Evolutionary conservation across 192 early-diverging fungal species (phyloP).

Genomic region (Gamsiella multidivaricata): DNA sequence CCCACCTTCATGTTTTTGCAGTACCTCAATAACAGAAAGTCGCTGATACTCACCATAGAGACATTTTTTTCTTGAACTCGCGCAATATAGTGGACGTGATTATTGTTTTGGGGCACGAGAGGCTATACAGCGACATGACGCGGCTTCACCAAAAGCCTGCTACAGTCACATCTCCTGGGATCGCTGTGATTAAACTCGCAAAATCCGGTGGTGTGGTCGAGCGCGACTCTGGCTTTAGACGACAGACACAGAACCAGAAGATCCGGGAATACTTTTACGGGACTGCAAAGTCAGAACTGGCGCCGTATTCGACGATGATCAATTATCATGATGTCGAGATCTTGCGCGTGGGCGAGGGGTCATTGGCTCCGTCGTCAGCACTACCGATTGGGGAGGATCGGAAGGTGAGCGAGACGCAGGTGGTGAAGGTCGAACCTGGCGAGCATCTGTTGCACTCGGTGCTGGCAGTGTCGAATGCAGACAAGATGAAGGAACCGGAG

Average conservation of each 20-base stretch:
- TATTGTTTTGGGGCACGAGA: slow-evolving; percentile 92
- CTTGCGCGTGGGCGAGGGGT: slow-evolving; percentile 81
- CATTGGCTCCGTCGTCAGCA: slow-evolving; percentile 88
- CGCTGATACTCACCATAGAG: no score
- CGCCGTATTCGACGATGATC: slow-evolving; percentile 86
- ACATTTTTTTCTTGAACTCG: not conserved
- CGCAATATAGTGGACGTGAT: slow-evolving; percentile 78
- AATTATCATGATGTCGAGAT: slow-evolving; percentile 82
- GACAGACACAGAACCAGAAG: slow-evolving; percentile 74
- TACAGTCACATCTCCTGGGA: slow-evolving; percentile 5
- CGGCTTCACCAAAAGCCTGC: slow-evolving; percentile 59
- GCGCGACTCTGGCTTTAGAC: slow-evolving; percentile 77
- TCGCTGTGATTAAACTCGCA: slow-evolving; percentile 85
- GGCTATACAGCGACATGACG: slow-evolving; percentile 87
- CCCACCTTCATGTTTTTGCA: not conserved
- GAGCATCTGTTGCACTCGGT: slow-evolving; percentile 89
- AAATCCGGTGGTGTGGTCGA: slow-evolving; percentile 97
- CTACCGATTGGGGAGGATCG: slow-evolving; percentile 89
- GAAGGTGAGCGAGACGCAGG: slow-evolving; percentile 79
- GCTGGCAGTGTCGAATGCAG: slow-evolving; percentile 82
- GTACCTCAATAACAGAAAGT: no score
- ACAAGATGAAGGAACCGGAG: slow-evolving; percentile 59
- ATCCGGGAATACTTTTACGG: slow-evolving; percentile 98
- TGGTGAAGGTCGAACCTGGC: slow-evolving; percentile 82
- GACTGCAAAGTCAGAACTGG: slow-evolving; percentile 74